Conservation (phyloP, 768 basidiomycete species). For the Termitomyces sp. region DNA sequence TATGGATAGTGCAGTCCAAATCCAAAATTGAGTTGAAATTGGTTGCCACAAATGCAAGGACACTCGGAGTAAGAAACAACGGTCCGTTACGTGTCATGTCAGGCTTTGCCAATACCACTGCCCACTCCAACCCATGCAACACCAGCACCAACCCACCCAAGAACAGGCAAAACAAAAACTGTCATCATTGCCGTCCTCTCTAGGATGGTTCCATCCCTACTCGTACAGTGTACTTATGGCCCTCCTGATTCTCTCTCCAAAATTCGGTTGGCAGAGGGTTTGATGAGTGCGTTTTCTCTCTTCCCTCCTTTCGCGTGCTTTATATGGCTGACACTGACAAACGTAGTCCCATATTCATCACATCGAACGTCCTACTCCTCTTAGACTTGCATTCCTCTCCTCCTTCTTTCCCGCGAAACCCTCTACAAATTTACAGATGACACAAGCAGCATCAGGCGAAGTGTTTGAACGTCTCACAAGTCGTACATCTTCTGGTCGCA, state of each 20-base stretch:
- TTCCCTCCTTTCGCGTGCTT: neutral
- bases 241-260: constrained; percentile 60
- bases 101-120: too few relatives aligned
- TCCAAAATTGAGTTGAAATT: too few relatives aligned
- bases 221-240: constrained; percentile 79
- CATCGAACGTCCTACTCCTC: constrained; percentile 80
- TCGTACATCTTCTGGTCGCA: constrained; percentile 94
- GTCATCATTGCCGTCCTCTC: constrained; percentile 79
- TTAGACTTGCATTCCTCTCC: constrained; percentile 28
- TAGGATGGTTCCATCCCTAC: constrained; percentile 84
- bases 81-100: too few relatives aligned
- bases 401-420: neutral
- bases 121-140: too few relatives aligned
- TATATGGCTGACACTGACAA: constrained; percentile 4
- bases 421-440: constrained; percentile 61
- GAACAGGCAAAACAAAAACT: constrained; percentile 63
- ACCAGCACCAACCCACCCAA: neutral
- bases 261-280: constrained; percentile 57
- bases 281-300: constrained; percentile 58
- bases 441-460: constrained; percentile 79
- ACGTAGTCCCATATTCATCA: constrained; percentile 83
- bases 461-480: constrained; percentile 90
- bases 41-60: too few relatives aligned
- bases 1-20: too few relatives aligned
- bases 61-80: too few relatives aligned